Percentiles rank a stretch among this genome's conserved stretches.
phyloP scores from a whole-genome alignment of 2,329 filamentous ascomycete species.

The Cordyceps tenuipes region DNA sequence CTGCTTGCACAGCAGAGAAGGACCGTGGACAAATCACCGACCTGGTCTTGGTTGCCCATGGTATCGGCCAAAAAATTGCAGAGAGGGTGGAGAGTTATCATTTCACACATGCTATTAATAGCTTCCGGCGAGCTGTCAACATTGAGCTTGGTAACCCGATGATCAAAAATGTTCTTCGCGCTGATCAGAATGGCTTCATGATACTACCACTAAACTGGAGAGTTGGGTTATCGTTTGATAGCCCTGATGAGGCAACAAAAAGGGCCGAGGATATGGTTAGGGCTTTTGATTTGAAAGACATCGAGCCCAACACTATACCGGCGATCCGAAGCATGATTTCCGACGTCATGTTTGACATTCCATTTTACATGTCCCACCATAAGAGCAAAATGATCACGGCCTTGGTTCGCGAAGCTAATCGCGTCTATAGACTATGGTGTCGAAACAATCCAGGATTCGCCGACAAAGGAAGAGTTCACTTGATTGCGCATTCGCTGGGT shows the following conservation, averaged over 20 bases:
- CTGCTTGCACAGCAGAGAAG: conserved; percentile 56
- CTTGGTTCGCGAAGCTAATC: conserved; percentile 82
- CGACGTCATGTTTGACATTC: conserved; percentile 97
- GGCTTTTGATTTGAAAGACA: conserved; percentile 67
- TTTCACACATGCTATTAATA: conserved; percentile 93
- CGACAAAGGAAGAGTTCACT: conserved; percentile 72
- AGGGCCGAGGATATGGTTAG: conserved; percentile 48
- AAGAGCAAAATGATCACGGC: conserved; percentile 92
- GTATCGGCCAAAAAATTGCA: conserved; percentile 92
- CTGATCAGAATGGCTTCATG: conserved; percentile 84
- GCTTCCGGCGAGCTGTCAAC: conserved; percentile 78
- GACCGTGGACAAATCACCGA: conserved; percentile 68
- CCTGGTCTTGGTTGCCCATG: conserved; percentile 83
- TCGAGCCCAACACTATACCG: conserved; percentile 83
- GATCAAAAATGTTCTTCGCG: conserved; percentile 67
- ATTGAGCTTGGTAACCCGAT: conserved; percentile 67
- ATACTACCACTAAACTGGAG: conserved; percentile 92
- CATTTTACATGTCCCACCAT: conserved; percentile 94
- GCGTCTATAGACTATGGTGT: conserved; percentile 94
- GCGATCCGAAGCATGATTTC: conserved; percentile 90
- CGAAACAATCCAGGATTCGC: conserved; percentile 83
- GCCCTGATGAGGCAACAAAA: conserved; percentile 55
- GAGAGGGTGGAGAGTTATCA: conserved; percentile 93
- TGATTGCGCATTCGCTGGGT: conserved; percentile 88
- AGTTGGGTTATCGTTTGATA: conserved; percentile 77